Conservation (phyloP, 169 alveolate genomes). For the Theileria orientalis region DNA sequence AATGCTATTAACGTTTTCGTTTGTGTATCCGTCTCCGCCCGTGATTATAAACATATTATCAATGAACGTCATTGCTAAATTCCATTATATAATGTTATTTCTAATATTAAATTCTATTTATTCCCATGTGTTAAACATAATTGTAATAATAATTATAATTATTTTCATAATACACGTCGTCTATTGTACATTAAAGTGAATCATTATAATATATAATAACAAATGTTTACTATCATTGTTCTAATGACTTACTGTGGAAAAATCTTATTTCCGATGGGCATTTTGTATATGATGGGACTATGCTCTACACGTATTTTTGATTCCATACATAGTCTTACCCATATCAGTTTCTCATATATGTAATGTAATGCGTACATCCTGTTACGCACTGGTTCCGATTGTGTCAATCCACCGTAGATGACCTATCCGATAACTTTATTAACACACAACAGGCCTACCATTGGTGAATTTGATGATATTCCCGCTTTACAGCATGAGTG, state of each 20-base stretch:
- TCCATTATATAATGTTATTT: background rate
- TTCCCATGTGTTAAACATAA: background rate
- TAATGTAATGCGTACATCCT: constrained; percentile 33
- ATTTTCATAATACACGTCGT: background rate
- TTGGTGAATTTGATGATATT: constrained; percentile 32
- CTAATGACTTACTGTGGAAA: constrained; percentile 22
- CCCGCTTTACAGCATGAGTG: constrained; percentile 54
- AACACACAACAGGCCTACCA: constrained; percentile 14
- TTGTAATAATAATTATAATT: too few species aligned
- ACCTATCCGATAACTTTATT: background rate
- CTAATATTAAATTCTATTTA: background rate
- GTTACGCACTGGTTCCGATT: constrained; percentile 4
- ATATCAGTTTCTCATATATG: constrained; percentile 6
- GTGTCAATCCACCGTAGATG: constrained; percentile 48
- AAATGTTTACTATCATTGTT: background rate
- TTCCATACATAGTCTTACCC: constrained; percentile 8
- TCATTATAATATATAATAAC: too few species aligned
- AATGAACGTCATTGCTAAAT: constrained; percentile 39
- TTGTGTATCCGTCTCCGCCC: constrained; percentile 54
- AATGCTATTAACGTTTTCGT: constrained; percentile 6
- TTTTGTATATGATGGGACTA: constrained; percentile 44
- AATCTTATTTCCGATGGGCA: constrained; percentile 47
- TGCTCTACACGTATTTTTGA: background rate
- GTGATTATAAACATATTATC: constrained; percentile 35
- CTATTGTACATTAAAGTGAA: background rate